Evolutionary conservation across 2,329 filamentous ascomycete species (phyloP).

Genomic region (Sarocladiaceae sp.): DNA sequence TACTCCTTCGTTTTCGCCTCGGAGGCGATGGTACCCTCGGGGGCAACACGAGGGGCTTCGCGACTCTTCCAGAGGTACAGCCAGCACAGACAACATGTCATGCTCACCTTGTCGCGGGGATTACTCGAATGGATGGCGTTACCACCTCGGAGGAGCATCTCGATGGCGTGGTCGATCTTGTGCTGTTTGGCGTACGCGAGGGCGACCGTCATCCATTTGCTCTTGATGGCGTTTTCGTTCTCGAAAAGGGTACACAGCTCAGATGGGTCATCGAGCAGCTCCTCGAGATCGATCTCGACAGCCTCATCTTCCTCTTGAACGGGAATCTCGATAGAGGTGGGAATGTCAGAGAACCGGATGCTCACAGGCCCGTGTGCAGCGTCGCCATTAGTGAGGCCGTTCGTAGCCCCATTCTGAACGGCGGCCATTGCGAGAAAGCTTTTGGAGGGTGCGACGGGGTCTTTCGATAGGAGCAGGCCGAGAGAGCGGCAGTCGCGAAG

Average conservation of each 20-base stretch:
- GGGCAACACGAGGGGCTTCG: conserved; percentile 59
- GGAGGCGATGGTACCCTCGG: conserved; percentile 57
- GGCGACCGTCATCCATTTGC: conserved; percentile 97
- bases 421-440: conserved; percentile 30
- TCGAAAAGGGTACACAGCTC: conserved; percentile 93
- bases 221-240: conserved; percentile 84
- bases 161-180: conserved; percentile 78
- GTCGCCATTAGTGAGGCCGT: conserved; percentile 36
- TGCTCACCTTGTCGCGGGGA: conserved; percentile 75
- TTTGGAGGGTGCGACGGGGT: neutral
- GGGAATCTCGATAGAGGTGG: conserved; percentile 59
- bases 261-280: conserved; percentile 85
- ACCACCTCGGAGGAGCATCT: conserved; percentile 67
- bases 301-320: conserved; percentile 62
- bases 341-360: conserved; percentile 59
- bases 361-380: conserved; percentile 32
- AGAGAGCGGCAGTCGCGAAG: conserved; percentile 1
- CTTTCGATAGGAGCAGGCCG: neutral
- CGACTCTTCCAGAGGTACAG: conserved; percentile 85
- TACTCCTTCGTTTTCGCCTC: conserved; percentile 88
- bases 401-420: conserved; percentile 36
- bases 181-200: conserved; percentile 94
- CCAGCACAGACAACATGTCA: conserved; percentile 84
- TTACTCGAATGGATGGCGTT: conserved; percentile 65
- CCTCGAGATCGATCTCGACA: conserved; percentile 89